These are phyloP conservation scores for Corylus avellana DNA, from an alignment of 306 rosid species.

Conservation along the genomic window DNA sequence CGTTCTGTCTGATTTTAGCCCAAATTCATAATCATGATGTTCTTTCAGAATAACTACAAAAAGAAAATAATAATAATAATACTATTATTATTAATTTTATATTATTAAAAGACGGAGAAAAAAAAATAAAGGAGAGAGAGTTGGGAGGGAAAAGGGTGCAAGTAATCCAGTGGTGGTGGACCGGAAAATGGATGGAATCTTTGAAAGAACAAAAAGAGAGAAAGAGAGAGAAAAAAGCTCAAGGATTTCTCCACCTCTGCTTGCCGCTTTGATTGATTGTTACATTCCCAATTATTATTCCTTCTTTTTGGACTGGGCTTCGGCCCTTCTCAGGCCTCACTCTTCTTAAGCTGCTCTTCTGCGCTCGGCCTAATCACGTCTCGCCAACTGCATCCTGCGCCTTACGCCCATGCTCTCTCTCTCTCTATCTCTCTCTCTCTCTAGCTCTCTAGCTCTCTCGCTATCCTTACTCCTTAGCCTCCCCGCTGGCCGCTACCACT, in stretches of 20 bases:
- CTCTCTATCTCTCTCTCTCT: no score
- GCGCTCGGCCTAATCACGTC: no score
- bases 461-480: no score
- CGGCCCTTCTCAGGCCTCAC: not conserved
- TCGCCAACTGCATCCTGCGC: no score
- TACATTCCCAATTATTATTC: not conserved
- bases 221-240: constrained; percentile 21
- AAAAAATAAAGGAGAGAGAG: not conserved
- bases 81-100: not conserved
- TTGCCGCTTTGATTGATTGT: not conserved
- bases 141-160: constrained; percentile 34
- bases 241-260: not conserved
- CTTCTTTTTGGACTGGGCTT: not conserved
- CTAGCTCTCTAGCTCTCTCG: no score
- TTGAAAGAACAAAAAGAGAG: constrained; percentile 47
- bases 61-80: constrained; percentile 12
- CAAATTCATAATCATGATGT: constrained; percentile 42
- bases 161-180: constrained; percentile 60
- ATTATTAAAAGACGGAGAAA: constrained; percentile 32
- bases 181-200: constrained; percentile 80
- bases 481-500: no score
- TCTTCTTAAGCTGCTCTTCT: not conserved
- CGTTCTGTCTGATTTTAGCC: constrained; percentile 22
- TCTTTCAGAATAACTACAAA: constrained; percentile 55
- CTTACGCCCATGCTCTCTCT: no score